Evolutionary conservation across 805 yeast genomes (phyloP).

Genomic region (Kodamaea lidongshanica): DNA sequence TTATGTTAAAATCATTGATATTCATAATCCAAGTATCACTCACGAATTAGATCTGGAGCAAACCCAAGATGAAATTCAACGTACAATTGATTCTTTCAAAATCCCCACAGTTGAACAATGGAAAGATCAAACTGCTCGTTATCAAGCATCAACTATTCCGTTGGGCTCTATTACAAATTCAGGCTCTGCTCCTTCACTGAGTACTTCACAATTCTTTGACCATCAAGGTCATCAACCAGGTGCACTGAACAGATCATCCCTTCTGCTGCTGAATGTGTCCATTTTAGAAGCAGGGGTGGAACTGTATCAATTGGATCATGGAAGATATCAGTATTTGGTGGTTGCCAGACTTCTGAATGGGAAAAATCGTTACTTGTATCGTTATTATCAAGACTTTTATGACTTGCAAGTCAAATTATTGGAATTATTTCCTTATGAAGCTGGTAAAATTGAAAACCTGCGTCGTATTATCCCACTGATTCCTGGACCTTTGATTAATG

Average conservation of each 20-base stretch:
- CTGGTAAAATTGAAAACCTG: constrained; percentile 75
- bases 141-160: constrained; percentile 83
- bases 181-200: constrained; percentile 25
- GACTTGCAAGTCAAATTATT: constrained; percentile 82
- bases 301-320: constrained; percentile 71
- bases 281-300: constrained; percentile 70
- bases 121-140: constrained; percentile 85
- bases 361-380: constrained; percentile 62
- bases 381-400: constrained; percentile 93
- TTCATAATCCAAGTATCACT: constrained; percentile 42
- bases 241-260: constrained; percentile 25
- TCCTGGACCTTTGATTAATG: constrained; percentile 93
- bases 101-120: constrained; percentile 94
- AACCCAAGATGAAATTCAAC: constrained; percentile 33
- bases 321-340: constrained; percentile 83
- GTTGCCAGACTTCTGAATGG: constrained; percentile 64
- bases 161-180: constrained; percentile 43
- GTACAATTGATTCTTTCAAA: constrained; percentile 56
- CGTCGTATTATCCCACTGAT: constrained; percentile 84
- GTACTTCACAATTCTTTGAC: constrained; percentile 35
- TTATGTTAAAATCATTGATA: constrained; percentile 80
- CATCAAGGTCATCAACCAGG: constrained; percentile 8
- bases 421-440: constrained; percentile 84
- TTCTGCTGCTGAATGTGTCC: constrained; percentile 26
- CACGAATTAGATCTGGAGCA: constrained; percentile 42